Evolutionary conservation across 2,329 filamentous ascomycete genomes (phyloP), one percentile per base, ranked within the genome.

Genomic region (Fusarium goolgardi): DNA sequence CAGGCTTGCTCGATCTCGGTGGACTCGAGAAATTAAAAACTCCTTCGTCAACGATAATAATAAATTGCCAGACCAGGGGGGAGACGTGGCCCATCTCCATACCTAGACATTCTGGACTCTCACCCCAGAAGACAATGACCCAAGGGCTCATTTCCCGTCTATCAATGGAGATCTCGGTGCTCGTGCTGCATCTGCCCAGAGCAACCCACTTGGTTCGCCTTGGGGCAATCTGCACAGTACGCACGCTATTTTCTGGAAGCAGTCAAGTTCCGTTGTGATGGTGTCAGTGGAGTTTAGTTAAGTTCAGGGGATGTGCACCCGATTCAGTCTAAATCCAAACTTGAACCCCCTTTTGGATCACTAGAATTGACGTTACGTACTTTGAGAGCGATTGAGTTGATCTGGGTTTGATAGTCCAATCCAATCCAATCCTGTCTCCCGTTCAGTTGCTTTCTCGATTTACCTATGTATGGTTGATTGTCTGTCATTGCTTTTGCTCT

Each of bases 321-420:
- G 67, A 72, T 73, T 50, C 58, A 63, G 55, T 58, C 58, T 67
- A 60, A 67, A 58, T 53, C 50, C 59, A 71, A 71, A 52, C 60
- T 56, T 68, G 62, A 72, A 71, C 69, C 69, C 71, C 72, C 72
- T 71, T 74, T 74, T 56, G 63, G 65, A 63, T 60, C 21, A 46
- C n/a, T 39, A 21, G 59, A 62, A 62, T 62, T 61, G 57, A 41
- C 20, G 32, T 55, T 46, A 51, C n/a, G n/a, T n/a, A n/a, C 21
- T 27, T 49, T 34, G 18, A 34, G n/a, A 15, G 29, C 20, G 31
- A 34, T 51, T 51, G 20, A 56, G 53, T 55, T 23, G 39, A 41
- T 41, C 39, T 41, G 39, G 21, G 57, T 55, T 41, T 45, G 40
- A 45, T 18, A 25, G 32, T 50, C 47, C 13, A 37, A 34, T 60